Conservation (phyloP, 2,329 filamentous ascomycete species). For the Thelonectria discophora region DNA sequence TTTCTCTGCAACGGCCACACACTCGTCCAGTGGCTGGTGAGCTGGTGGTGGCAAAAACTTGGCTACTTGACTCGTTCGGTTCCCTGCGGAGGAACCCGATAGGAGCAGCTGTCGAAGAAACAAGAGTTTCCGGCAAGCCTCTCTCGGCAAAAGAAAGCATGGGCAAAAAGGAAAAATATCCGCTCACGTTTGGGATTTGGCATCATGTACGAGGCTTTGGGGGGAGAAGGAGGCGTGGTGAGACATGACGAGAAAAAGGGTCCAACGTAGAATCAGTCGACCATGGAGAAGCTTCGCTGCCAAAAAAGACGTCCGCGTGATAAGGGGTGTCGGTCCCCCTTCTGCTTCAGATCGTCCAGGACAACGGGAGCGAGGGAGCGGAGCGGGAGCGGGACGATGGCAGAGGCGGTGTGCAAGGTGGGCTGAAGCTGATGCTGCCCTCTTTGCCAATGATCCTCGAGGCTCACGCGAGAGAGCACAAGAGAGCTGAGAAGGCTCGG, state of each 20-base stretch:
- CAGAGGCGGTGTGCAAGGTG: conserved; percentile 40
- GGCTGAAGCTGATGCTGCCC: conserved; percentile 32
- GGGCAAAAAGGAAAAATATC: background rate
- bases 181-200: conserved; percentile 13
- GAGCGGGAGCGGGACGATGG: conserved; percentile 41
- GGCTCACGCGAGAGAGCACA: conserved; percentile 19
- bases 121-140: background rate
- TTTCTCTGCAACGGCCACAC: conserved; percentile 23
- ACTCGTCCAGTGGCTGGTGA: conserved; percentile 36
- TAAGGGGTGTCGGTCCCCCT: conserved; percentile 1
- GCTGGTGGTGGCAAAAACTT: conserved; percentile 39
- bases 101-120: conserved; percentile 1
- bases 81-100: conserved; percentile 26
- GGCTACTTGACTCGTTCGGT: conserved; percentile 30
- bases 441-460: conserved; percentile 4
- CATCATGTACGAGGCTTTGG: background rate
- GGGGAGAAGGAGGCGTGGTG: conserved; percentile 1
- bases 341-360: conserved; percentile 32
- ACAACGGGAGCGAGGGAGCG: conserved; percentile 40
- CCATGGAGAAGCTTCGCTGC: conserved; percentile 16
- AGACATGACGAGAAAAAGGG: conserved; percentile 20
- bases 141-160: background rate
- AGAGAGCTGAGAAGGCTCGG: conserved; percentile 7
- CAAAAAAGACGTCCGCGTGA: conserved; percentile 25
- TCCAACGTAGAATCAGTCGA: conserved; percentile 14